Percentiles rank a stretch among this genome's conserved stretches.
Evolutionary conservation across 1,284 basidiomycete genomes (phyloP).

Genomic region (Testicularia cyperi): DNA sequence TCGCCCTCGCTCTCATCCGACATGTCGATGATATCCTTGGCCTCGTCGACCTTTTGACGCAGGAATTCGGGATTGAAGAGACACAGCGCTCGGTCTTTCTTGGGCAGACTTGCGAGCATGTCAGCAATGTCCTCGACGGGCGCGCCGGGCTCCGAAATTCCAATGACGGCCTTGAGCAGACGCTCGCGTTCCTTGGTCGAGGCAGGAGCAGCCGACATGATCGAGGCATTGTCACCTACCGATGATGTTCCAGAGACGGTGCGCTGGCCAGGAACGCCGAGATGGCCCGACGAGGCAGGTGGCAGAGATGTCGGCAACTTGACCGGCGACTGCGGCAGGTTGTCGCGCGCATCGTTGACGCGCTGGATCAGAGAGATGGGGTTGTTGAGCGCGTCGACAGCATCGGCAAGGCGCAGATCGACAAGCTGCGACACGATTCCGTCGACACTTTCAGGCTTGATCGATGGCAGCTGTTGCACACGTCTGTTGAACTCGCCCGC

Average conservation of each 20-base stretch:
- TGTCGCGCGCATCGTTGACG: conserved; percentile 60
- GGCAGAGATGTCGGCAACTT: background rate
- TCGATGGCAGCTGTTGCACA: conserved; percentile 64
- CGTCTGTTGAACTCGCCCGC: conserved; percentile 76
- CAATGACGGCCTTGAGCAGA: conserved; percentile 66
- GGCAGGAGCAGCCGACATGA: conserved; percentile 14
- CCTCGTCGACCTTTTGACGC: conserved; percentile 75
- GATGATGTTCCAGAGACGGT: conserved; percentile 32
- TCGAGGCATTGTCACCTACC: conserved; percentile 13
- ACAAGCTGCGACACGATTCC: conserved; percentile 71
- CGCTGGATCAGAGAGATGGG: conserved; percentile 69
- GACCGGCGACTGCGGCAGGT: conserved; percentile 9
- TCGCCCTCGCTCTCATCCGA: conserved; percentile 60
- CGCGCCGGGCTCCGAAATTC: conserved; percentile 17
- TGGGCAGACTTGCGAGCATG: conserved; percentile 77
- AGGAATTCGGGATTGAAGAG: conserved; percentile 82
- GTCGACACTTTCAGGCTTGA: conserved; percentile 63
- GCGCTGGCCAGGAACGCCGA: conserved; percentile 21
- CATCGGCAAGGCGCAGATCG: conserved; percentile 70
- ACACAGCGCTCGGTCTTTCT: conserved; percentile 83
- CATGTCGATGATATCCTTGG: conserved; percentile 68
- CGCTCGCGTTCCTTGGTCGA: conserved; percentile 65
- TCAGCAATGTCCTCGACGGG: conserved; percentile 64
- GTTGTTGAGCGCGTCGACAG: conserved; percentile 74
- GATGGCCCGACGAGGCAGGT: conserved; percentile 6